Evolutionary conservation across 306 rosid genomes (phyloP).

Genomic region (Corylus heterophylla): DNA sequence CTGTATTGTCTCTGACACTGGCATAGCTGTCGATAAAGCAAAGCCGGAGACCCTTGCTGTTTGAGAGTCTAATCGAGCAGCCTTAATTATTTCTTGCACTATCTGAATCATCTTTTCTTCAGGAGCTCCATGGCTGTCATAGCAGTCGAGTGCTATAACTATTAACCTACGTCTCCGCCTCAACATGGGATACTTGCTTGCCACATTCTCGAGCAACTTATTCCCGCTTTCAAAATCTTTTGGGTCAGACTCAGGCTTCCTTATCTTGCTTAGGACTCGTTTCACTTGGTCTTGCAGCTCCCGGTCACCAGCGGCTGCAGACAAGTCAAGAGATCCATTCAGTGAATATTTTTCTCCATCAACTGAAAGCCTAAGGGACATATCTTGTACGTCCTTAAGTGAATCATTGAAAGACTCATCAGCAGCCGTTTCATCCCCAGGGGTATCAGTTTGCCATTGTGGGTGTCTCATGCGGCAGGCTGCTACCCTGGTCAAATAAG

Average conservation of each 20-base stretch:
- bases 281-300: slow-evolving; percentile 71
- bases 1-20: slow-evolving; percentile 53
- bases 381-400: slow-evolving; percentile 69
- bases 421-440: slow-evolving; percentile 47
- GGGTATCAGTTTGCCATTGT: slow-evolving; percentile 70
- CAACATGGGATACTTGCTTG: slow-evolving; percentile 58
- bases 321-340: slow-evolving; percentile 37
- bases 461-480: slow-evolving; percentile 79
- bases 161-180: slow-evolving; percentile 59
- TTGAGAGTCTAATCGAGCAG: slow-evolving; percentile 53
- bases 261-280: slow-evolving; percentile 56
- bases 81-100: slow-evolving; percentile 53
- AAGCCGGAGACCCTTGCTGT: slow-evolving; percentile 52
- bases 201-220: slow-evolving; percentile 39
- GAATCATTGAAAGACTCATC: slow-evolving; percentile 66
- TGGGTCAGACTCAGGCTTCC: slow-evolving; percentile 37
- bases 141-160: slow-evolving; percentile 62
- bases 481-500: slow-evolving; percentile 67
- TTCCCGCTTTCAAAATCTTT: slow-evolving; percentile 37
- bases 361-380: slow-evolving; percentile 70
- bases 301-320: slow-evolving; percentile 38
- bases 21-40: slow-evolving; percentile 70
- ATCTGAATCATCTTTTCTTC: slow-evolving; percentile 49
- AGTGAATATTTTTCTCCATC: slow-evolving; percentile 57
- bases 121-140: slow-evolving; percentile 48